These are phyloP conservation scores for Fusarium austroafricanum DNA, from an alignment of 2,329 filamentous ascomycete genomes.

Conservation along the genomic window DNA sequence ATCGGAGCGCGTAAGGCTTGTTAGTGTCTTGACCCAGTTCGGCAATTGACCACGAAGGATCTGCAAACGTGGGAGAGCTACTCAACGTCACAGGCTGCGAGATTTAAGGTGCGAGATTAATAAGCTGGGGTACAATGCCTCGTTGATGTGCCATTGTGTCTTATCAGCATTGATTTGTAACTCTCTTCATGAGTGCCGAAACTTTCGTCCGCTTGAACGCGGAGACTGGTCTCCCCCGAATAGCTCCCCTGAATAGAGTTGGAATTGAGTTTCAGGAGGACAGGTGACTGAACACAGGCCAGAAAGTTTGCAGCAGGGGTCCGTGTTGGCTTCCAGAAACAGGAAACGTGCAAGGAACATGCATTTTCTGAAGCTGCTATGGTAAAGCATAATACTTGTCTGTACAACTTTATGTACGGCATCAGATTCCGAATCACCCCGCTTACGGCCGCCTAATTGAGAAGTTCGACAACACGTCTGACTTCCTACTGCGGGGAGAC, in stretches of 20 bases:
- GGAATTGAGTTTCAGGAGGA: neutral
- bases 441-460: neutral
- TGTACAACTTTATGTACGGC: neutral
- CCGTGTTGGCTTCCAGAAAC: neutral
- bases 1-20: slow-evolving; percentile 6
- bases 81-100: slow-evolving; percentile 16
- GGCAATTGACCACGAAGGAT: slow-evolving; percentile 32
- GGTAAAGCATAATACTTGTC: neutral
- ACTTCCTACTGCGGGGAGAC: neutral
- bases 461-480: neutral
- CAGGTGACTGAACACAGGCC: neutral
- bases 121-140: neutral
- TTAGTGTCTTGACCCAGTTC: slow-evolving; percentile 12
- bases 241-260: no score
- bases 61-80: slow-evolving; percentile 23
- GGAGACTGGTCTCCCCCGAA: no score
- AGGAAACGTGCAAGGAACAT: neutral
- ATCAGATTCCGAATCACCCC: neutral
- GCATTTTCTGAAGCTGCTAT: neutral
- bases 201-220: no score
- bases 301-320: neutral
- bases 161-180: neutral
- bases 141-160: neutral
- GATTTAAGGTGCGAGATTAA: neutral
- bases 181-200: neutral